Evolutionary conservation across 2,329 filamentous ascomycete genomes (phyloP), one percentile per base, ranked within the genome.

Genomic region (Botryotinia convoluta): DNA sequence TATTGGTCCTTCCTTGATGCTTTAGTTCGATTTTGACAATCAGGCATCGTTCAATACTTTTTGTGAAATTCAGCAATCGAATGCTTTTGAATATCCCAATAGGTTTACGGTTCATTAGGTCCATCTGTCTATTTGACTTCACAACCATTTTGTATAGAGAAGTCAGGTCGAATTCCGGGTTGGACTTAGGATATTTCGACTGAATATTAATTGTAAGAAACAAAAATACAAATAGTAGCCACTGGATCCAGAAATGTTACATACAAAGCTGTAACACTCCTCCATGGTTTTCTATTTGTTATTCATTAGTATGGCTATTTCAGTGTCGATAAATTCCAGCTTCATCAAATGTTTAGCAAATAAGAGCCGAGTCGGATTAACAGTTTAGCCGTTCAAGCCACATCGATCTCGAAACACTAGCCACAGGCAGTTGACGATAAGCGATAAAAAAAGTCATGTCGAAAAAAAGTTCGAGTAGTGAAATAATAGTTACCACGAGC

Each of bases 391-490:
- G 18, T 3, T 2, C 2, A 32, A 64, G 61, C 39, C 39, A 64
- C 39, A 45, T 12, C 9, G 6, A 10, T 29, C n/a, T 14, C 1
- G 2, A n/a, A 42, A n/a, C 37, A 69, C 20, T 14, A 69, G 65
- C 65, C 65, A 69, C 65, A 69, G 14, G 8, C 57, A 22, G n/a
- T 42, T 32, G 48, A 37, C 65, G 68, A 70, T 70, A 48, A 63
- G 68, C 39, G 68, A 61, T 70, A 63, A 61, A 70, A 64, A 69
- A 57, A 64, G 61, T 64, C 42, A 45, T 32, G n/a, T 42, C 37
- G 37, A 59, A 69, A 68, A 68, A 70, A 63, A 61, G 68, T 60
- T 61, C 39, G 35, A 42, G 4, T n/a, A 12, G 39, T 70, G 29
- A 63, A 63, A 45, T 70, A 35, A 63, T 35, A 45, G 29, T 29